Percentiles rank a stretch among this genome's conserved stretches.
Evolutionary conservation across 352 stramenopile species (phyloP).

Genomic region (Globisporangium rhizosaccharum): DNA sequence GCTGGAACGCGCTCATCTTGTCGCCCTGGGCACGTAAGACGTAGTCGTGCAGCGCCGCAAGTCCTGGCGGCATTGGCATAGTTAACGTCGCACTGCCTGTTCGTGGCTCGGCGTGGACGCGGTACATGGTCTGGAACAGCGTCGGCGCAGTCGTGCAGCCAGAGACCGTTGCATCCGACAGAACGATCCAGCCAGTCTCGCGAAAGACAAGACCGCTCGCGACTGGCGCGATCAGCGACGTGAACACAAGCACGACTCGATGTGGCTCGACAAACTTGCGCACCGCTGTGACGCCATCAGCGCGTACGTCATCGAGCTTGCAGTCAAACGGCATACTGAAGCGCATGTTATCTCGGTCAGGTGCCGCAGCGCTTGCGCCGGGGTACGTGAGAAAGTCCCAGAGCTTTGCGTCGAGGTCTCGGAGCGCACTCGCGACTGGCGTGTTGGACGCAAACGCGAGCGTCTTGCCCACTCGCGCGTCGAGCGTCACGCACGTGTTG

Average conservation of each 20-base stretch:
- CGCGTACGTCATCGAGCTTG: slow-evolving; percentile 1
- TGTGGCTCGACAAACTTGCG: slow-evolving; percentile 7
- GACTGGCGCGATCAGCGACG: slow-evolving; percentile 1
- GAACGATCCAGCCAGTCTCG: slow-evolving; percentile 10
- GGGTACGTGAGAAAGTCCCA: slow-evolving; percentile 2
- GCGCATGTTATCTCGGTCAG: neutral
- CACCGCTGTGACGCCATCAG: neutral
- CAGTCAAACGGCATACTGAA: slow-evolving; percentile 2
- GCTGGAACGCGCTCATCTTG: slow-evolving; percentile 3
- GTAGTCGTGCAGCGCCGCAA: slow-evolving; percentile 3
- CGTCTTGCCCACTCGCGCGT: slow-evolving; percentile 1
- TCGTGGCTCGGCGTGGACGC: neutral
- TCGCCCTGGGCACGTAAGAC: slow-evolving; percentile 4
- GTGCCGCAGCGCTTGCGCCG: neutral
- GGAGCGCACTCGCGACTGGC: neutral
- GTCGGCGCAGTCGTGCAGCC: neutral
- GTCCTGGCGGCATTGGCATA: neutral
- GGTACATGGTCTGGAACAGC: slow-evolving; percentile 8
- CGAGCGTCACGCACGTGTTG: slow-evolving; percentile 2
- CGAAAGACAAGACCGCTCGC: slow-evolving; percentile 5
- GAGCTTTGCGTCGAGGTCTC: neutral
- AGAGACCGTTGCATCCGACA: neutral
- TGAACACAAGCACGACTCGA: slow-evolving; percentile 6
- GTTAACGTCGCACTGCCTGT: neutral
- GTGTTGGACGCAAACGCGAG: slow-evolving; percentile 9